phyloP scores from a whole-genome alignment of 352 stramenopile genomes.

The Poterioochromonas sp. region DNA sequence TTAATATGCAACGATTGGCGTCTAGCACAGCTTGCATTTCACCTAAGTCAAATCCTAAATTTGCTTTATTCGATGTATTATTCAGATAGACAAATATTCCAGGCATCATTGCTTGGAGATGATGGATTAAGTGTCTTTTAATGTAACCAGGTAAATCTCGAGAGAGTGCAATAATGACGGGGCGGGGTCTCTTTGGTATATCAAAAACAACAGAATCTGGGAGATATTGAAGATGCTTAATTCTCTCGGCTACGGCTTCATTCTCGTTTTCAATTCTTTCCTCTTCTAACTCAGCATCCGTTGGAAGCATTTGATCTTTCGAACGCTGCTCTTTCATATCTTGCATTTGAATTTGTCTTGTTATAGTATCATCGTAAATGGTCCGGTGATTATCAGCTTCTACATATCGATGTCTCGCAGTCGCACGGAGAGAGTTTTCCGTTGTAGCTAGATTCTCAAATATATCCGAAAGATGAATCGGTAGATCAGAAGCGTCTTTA shows the following conservation, averaged over 20 bases:
- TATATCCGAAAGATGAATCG: slow-evolving; percentile 18
- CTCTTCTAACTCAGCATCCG: slow-evolving; percentile 17
- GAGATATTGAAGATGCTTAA: slow-evolving; percentile 1
- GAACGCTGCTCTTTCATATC: slow-evolving; percentile 23
- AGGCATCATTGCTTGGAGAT: not conserved
- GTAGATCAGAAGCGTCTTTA: slow-evolving; percentile 2
- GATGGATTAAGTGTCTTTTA: not conserved
- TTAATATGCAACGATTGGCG: not conserved
- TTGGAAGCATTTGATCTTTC: slow-evolving; percentile 21
- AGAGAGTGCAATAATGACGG: not conserved
- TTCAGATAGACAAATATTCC: not conserved
- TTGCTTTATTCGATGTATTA: not conserved
- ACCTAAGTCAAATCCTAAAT: not conserved
- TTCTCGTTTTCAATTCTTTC: slow-evolving; percentile 25
- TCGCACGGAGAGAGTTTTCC: not conserved
- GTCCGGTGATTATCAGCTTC: not conserved
- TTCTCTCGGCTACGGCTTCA: not conserved
- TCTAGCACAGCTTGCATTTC: slow-evolving; percentile 12
- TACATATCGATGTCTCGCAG: slow-evolving; percentile 3
- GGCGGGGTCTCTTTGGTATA: not conserved
- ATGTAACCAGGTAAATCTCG: slow-evolving; percentile 5
- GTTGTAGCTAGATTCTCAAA: slow-evolving; percentile 6
- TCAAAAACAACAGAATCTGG: slow-evolving; percentile 17
- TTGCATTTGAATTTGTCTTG: not conserved
- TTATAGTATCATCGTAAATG: not conserved